Conservation (phyloP, 1,139 yeast genomes). For the Candida sojae region DNA sequence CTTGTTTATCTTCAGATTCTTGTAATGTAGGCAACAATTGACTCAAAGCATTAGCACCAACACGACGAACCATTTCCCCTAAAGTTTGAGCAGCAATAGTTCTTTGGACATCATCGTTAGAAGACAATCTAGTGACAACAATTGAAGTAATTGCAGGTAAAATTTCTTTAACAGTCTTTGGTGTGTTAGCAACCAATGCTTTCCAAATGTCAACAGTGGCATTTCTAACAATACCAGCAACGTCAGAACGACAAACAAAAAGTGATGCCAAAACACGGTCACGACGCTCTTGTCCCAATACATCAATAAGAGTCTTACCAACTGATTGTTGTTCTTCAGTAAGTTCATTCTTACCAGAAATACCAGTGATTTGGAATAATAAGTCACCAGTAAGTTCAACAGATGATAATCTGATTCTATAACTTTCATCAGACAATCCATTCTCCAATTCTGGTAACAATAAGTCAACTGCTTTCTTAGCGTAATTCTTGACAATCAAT, state of each 20-base stretch:
- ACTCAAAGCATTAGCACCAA: conserved; percentile 84
- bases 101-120: conserved; percentile 75
- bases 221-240: conserved; percentile 81
- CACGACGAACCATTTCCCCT: conserved; percentile 94
- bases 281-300: conserved; percentile 85
- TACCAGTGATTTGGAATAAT: conserved; percentile 92
- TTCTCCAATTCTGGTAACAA: conserved; percentile 90
- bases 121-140: conserved; percentile 81
- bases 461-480: conserved; percentile 89
- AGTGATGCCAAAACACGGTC: conserved; percentile 81
- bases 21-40: conserved; percentile 86
- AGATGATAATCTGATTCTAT: conserved; percentile 89
- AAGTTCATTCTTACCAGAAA: conserved; percentile 67
- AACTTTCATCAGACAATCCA: conserved; percentile 80
- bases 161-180: conserved; percentile 92
- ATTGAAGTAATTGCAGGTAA: conserved; percentile 80
- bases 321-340: conserved; percentile 70
- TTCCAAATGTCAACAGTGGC: conserved; percentile 98
- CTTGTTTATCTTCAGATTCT: conserved; percentile 87
- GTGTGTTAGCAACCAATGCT: conserved; percentile 93
- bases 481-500: conserved; percentile 86
- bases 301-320: conserved; percentile 67
- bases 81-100: conserved; percentile 90
- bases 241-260: conserved; percentile 92
- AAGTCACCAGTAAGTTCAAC: conserved; percentile 97